Base-by-base conservation (phyloP, 176 grass and related monocot genomes). In the Oropetium thomaeum region DNA sequence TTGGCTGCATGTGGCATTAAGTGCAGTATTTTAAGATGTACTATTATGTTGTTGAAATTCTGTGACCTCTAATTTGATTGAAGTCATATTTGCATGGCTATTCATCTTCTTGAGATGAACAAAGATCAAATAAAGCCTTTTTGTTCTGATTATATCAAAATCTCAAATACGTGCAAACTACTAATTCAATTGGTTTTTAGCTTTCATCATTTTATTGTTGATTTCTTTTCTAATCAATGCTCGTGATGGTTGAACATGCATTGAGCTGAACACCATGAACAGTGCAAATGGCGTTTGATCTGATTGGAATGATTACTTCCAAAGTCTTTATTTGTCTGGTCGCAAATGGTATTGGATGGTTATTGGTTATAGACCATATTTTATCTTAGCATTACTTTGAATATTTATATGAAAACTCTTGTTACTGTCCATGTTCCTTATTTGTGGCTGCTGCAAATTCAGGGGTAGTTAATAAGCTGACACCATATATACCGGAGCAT, bases 41-140 rank as follows among this genome's bases (percentile, higher is more conserved):
- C 23, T 71, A 58, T 60, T 68, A 44, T 79, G 62, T 48, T 41
- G 38, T 75, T 84, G 44, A 43, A 74, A 74, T 83, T 20, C 55
- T 44, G 27, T 83, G 37, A 63, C 45, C 55, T n/a, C 62, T 37
- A 57, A 70, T 66, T 85, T 65, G 47, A 79, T 30, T 55, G 23
- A 27, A 27, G 23, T 27, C 53, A 57, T 72, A 11, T 64, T 34
- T 71, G 19, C 17, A 28, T 41, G 63, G 25, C 44, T 48, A 65
- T 79, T 44, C 68, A 69, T 68, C 52, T 73, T 62, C 16, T 69
- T 75, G 61, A 83, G 75, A 88, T 79, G 75, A 48, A 32, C 44
- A 84, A 8, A 62, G 16, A 80, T 58, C 63, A 75, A 87, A 85
- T 88, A 88, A 88, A 61, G 20, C 38, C 22, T n/a, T 20, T 64